A percentile compares a stretch with the other conserved stretches of the same genome.
Conservation (phyloP, 805 yeast genomes). For the Candida parachauliodes region DNA sequence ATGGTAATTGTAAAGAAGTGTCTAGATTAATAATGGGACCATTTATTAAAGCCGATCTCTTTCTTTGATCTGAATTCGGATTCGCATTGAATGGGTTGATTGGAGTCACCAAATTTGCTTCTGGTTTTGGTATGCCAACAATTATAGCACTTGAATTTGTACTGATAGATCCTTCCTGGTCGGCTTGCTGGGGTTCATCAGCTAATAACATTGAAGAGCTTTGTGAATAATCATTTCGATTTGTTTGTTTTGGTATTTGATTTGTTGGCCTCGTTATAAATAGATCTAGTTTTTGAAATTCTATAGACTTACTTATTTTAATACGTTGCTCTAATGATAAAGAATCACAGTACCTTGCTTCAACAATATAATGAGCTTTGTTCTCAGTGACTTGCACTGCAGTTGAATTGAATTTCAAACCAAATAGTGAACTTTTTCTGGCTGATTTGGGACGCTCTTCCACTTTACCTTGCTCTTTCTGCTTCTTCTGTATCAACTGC, state of each 20-base stretch:
- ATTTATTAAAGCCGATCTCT: slow-evolving; percentile 67
- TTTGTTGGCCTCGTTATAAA: slow-evolving; percentile 36
- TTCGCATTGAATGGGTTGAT: slow-evolving; percentile 37
- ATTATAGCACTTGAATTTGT: slow-evolving; percentile 30
- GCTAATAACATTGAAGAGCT: slow-evolving; percentile 31
- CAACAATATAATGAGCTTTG: slow-evolving; percentile 14
- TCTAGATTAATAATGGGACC: slow-evolving; percentile 89
- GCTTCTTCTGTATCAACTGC: slow-evolving; percentile 32
- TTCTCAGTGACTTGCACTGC: slow-evolving; percentile 4
- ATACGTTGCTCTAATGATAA: slow-evolving; percentile 32
- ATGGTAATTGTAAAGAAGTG: slow-evolving; percentile 48
- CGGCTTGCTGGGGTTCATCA: slow-evolving; percentile 14
- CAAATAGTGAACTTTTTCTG: slow-evolving; percentile 37
- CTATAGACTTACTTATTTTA: slow-evolving; percentile 24
- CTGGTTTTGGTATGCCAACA: slow-evolving; percentile 42
- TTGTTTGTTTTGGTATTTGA: slow-evolving; percentile 12
- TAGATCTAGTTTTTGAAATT: slow-evolving; percentile 27
- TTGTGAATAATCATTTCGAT: slow-evolving; percentile 27
- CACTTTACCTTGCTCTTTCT: slow-evolving; percentile 23
- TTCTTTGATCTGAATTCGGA: slow-evolving; percentile 65
- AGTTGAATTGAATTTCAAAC: slow-evolving; percentile 30
- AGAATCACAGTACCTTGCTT: slow-evolving; percentile 31
- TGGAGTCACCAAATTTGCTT: slow-evolving; percentile 28
- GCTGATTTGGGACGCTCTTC: slow-evolving; percentile 13
- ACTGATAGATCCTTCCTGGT: slow-evolving; percentile 22